These are phyloP conservation scores for Begonia peltatifolia DNA, from an alignment of 306 rosid species.

Conservation along the genomic window DNA sequence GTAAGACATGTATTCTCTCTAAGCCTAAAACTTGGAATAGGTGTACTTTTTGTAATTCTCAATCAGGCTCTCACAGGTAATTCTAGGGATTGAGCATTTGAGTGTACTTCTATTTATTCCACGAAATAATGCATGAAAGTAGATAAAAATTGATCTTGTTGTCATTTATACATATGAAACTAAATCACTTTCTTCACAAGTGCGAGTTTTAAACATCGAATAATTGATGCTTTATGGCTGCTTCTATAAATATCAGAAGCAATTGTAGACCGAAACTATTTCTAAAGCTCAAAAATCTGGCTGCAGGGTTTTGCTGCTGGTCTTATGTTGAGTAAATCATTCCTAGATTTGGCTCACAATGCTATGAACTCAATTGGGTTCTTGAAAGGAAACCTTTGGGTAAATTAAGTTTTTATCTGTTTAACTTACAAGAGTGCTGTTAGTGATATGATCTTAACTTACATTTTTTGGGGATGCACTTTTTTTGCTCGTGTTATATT, in stretches of 20 bases:
- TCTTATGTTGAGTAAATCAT: conserved; percentile 88
- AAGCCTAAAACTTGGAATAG: conserved; percentile 20
- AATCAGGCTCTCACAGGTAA: conserved; percentile 76
- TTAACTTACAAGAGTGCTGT: conserved; percentile 1
- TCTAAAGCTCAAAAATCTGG: conserved; percentile 7
- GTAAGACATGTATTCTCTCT: no score
- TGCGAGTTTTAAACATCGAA: no score
- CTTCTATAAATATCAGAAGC: no score
- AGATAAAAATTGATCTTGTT: no score
- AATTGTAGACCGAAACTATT: no score
- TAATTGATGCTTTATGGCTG: no score
- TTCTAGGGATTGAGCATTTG: neutral
- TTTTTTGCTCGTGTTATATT: conserved; percentile 85
- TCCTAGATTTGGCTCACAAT: conserved; percentile 95
- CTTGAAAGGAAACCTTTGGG: no score
- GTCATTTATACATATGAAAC: no score
- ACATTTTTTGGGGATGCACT: conserved; percentile 17
- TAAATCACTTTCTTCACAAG: no score
- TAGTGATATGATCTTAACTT: conserved; percentile 1
- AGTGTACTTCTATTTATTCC: no score
- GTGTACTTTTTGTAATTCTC: conserved; percentile 82
- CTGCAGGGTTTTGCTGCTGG: conserved; percentile 96
- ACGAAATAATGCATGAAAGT: no score
- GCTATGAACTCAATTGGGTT: conserved; percentile 57
- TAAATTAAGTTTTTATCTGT: neutral